These are phyloP conservation scores for Agaricus sinodeliciosus DNA, from an alignment of 768 basidiomycete genomes.

Conservation along the genomic window DNA sequence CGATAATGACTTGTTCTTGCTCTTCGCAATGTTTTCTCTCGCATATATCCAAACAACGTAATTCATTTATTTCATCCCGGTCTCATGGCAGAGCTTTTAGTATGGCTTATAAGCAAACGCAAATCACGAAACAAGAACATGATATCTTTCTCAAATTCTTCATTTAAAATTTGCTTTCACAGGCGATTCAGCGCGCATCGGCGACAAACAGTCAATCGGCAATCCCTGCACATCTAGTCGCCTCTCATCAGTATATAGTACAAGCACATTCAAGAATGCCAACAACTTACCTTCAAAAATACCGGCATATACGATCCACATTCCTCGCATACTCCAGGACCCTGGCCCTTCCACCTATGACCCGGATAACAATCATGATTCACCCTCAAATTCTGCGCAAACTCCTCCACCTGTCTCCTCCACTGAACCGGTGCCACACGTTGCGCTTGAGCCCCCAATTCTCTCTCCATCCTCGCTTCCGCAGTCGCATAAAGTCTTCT, in stretches of 20 bases:
- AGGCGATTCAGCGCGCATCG: conserved; percentile 13
- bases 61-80: not conserved
- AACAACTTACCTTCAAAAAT: conserved; percentile 43
- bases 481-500: conserved; percentile 32
- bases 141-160: not conserved
- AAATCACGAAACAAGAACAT: not conserved
- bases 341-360: conserved; percentile 37
- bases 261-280: not conserved
- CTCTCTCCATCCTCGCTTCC: conserved; percentile 36
- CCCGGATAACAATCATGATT: conserved; percentile 47
- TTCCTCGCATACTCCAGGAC: conserved; percentile 39
- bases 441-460: conserved; percentile 21
- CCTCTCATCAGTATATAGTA: not conserved
- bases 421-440: conserved; percentile 23
- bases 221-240: conserved; percentile 12
- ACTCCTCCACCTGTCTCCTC: conserved; percentile 24
- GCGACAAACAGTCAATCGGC: conserved; percentile 12
- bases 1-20: not conserved
- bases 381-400: conserved; percentile 31
- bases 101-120: too few species aligned
- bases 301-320: conserved; percentile 32
- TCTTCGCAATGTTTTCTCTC: not conserved
- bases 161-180: not conserved
- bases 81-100: too few species aligned
- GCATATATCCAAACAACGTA: not conserved